These are phyloP conservation scores for Fusarium pseudocircinatum DNA, from an alignment of 2,329 filamentous ascomycete species.

Conservation along the genomic window DNA sequence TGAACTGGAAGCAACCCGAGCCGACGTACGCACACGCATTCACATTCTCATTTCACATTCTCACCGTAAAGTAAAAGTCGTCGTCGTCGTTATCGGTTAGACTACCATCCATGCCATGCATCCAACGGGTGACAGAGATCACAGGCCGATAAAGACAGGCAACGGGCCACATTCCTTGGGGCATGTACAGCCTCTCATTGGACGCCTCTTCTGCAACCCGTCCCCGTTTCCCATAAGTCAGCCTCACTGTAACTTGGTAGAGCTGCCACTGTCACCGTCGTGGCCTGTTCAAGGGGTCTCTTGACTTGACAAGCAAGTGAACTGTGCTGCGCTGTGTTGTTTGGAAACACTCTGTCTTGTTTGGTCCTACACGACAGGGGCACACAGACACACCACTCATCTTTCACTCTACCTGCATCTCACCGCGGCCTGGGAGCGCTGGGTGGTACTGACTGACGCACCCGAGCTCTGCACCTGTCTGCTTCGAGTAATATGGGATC, in stretches of 20 bases:
- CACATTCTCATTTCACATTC: conserved; percentile 5
- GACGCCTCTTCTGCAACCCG: conserved; percentile 33
- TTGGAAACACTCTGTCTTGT: background rate
- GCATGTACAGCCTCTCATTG: conserved; percentile 28
- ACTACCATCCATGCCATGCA: conserved; percentile 14
- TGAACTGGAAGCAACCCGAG: background rate
- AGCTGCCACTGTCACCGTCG: conserved; percentile 12
- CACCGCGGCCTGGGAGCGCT: conserved; percentile 30
- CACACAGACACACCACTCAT: conserved; percentile 22
- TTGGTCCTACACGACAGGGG: conserved; percentile 5
- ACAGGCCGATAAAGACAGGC: conserved; percentile 15
- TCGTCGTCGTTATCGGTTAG: conserved; percentile 9
- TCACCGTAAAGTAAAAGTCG: conserved; percentile 9
- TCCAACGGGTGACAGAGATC: conserved; percentile 38
- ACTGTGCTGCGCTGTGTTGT: background rate
- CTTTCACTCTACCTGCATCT: conserved; percentile 30
- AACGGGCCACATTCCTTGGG: conserved; percentile 35
- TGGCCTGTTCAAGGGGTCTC: conserved; percentile 34
- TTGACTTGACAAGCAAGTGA: conserved; percentile 21
- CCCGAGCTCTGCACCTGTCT: conserved; percentile 37
- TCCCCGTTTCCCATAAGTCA: conserved; percentile 36
- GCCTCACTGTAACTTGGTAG: conserved; percentile 37
- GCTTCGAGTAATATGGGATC: conserved; percentile 35
- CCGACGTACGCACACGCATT: background rate
- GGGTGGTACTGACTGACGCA: conserved; percentile 38